Conservation (phyloP, 1,139 yeast species). For the Hansenula sp. region DNA sequence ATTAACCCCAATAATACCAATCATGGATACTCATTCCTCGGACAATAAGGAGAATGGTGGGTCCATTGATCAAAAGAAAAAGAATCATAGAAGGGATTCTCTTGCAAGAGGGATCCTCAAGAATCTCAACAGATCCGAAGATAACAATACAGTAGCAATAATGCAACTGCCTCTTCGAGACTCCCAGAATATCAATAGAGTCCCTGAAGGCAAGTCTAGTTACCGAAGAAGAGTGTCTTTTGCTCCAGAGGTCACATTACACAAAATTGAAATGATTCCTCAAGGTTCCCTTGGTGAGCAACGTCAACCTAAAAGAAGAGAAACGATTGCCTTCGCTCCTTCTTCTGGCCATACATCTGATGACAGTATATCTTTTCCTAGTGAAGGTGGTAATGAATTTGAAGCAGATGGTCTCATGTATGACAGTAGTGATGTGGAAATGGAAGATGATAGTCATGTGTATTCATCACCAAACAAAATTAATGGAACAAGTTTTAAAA, state of each 20-base stretch:
- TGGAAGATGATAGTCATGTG: conserved; percentile 21
- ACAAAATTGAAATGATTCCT: conserved; percentile 53
- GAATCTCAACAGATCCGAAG: conserved; percentile 15
- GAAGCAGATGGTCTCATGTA: conserved; percentile 8
- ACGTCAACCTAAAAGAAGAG: conserved; percentile 30
- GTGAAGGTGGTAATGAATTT: too few species aligned
- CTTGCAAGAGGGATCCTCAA: conserved; percentile 33
- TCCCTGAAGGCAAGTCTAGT: conserved; percentile 8
- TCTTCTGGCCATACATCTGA: neutral
- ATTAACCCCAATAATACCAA: neutral
- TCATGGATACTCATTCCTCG: neutral
- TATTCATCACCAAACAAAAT: conserved; percentile 17
- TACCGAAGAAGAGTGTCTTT: conserved; percentile 57
- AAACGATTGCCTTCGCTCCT: conserved; percentile 30
- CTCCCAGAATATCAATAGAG: conserved; percentile 5
- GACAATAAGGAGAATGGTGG: conserved; percentile 12
- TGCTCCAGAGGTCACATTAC: conserved; percentile 74
- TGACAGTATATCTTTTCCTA: neutral
- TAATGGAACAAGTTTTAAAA: conserved; percentile 8
- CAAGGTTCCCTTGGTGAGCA: conserved; percentile 20
- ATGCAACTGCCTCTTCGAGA: conserved; percentile 21
- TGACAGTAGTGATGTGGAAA: conserved; percentile 20
- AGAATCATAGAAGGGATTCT: conserved; percentile 30
- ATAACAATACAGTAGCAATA: conserved; percentile 26
- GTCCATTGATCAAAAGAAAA: neutral